Conservation (phyloP, 331 rosid genomes). For the Quercus tomentella region DNA sequence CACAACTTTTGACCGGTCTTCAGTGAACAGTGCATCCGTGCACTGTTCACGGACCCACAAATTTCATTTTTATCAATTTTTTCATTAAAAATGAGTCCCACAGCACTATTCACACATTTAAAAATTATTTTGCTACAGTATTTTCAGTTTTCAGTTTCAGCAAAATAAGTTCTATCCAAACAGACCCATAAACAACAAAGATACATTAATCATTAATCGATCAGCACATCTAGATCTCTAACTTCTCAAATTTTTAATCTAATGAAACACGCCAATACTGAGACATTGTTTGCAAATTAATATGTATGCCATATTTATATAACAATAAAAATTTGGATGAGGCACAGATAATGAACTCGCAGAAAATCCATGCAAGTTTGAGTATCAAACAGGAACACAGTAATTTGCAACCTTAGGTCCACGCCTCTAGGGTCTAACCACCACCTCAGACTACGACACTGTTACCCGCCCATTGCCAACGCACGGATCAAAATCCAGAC, state of each 20-base stretch:
- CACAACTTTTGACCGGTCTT: too few species aligned
- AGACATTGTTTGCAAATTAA: background rate
- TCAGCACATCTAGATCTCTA: background rate
- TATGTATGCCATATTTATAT: background rate
- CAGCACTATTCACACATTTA: too few species aligned
- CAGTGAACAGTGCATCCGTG: too few species aligned
- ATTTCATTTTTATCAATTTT: too few species aligned
- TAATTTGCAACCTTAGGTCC: background rate
- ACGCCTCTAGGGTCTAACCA: background rate
- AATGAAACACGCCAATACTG: background rate
- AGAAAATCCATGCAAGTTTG: background rate
- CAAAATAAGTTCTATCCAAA: too few species aligned
- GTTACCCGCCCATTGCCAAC: conserved; percentile 1
- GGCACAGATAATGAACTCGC: background rate
- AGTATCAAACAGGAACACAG: background rate
- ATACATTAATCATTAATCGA: background rate
- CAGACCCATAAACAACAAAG: too few species aligned
- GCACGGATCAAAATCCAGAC: background rate
- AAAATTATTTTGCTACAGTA: too few species aligned
- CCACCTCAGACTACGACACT: background rate
- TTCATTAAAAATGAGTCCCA: too few species aligned
- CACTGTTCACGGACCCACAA: too few species aligned
- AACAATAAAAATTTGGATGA: background rate
- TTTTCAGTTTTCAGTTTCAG: too few species aligned
- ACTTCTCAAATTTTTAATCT: background rate